Conservation (phyloP, 2,329 filamentous ascomycete genomes). For the Exophiala alcalophila region DNA sequence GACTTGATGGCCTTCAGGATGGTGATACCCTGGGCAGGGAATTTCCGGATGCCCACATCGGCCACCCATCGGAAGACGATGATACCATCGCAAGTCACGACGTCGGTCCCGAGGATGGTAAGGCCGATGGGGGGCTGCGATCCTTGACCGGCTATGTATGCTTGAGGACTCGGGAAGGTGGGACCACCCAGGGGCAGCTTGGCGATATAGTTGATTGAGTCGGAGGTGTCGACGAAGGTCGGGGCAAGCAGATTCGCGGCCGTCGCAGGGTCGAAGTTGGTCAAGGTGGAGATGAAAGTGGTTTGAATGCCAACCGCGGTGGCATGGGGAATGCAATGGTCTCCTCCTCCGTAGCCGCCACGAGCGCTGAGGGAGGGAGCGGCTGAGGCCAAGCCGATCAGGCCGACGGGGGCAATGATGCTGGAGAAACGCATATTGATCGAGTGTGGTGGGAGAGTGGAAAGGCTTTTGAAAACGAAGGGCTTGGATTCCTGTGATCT, state of each 20-base stretch:
- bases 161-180: constrained; percentile 36
- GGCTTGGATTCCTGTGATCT: constrained; percentile 8
- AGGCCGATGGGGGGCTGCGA: constrained; percentile 35
- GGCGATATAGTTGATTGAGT: constrained; percentile 33
- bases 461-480: constrained; percentile 1
- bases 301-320: constrained; percentile 22
- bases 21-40: constrained; percentile 35
- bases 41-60: constrained; percentile 19
- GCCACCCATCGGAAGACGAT: constrained; percentile 37
- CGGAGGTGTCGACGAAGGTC: constrained; percentile 35
- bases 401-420: constrained; percentile 17
- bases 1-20: constrained; percentile 30
- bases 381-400: constrained; percentile 17
- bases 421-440: constrained; percentile 22
- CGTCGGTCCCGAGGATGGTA: constrained; percentile 30
- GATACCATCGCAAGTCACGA: constrained; percentile 33
- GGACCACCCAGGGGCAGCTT: constrained; percentile 31
- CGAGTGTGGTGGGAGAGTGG: not conserved
- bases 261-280: constrained; percentile 20
- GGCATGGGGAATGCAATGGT: constrained; percentile 19
- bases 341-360: not conserved
- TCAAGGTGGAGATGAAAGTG: constrained; percentile 24
- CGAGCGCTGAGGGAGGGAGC: constrained; percentile 7
- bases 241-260: constrained; percentile 28
- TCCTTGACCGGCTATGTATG: constrained; percentile 33